These are phyloP conservation scores for Glarea lozoyensis DNA, from an alignment of 495 filamentous ascomycete genomes.

Conservation along the genomic window DNA sequence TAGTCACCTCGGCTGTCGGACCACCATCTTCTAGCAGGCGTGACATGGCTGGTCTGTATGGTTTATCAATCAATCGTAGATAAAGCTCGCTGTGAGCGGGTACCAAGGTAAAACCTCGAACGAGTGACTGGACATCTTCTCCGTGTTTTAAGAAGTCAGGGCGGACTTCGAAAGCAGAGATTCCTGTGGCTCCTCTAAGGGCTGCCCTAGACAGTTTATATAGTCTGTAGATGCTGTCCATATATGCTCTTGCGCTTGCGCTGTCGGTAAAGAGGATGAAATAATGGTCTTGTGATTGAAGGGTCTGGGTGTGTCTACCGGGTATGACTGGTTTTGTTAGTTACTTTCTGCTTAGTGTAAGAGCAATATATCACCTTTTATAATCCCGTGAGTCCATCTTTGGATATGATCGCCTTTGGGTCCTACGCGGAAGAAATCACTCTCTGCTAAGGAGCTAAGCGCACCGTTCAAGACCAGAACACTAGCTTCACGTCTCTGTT, in stretches of 20 bases:
- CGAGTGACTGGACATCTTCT: conserved; percentile 32
- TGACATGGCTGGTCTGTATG: conserved; percentile 15
- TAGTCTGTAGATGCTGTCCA: conserved; percentile 33
- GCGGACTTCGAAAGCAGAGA: conserved; percentile 23
- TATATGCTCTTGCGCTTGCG: conserved; percentile 46
- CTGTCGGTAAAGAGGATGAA: conserved; percentile 52
- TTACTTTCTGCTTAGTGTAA: background rate
- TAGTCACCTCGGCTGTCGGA: conserved; percentile 3
- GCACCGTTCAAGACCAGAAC: conserved; percentile 41
- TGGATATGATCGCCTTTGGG: conserved; percentile 53
- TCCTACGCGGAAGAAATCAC: conserved; percentile 54
- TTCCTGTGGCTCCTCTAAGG: conserved; percentile 21
- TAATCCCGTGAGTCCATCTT: conserved; percentile 46
- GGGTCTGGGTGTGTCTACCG: conserved; percentile 41
- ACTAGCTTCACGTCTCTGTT: background rate
- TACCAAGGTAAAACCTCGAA: conserved; percentile 42
- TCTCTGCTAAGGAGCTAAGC: conserved; percentile 44
- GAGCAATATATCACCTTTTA: conserved; percentile 16
- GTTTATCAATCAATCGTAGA: conserved; percentile 15
- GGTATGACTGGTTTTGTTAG: conserved; percentile 15
- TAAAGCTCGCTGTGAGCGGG: conserved; percentile 27
- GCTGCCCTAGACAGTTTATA: conserved; percentile 30
- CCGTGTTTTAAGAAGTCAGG: conserved; percentile 27
- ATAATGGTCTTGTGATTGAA: conserved; percentile 45
- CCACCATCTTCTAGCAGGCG: conserved; percentile 22